Evolutionary conservation across 1,284 basidiomycete genomes (phyloP).

Genomic region (Mycena citricolor): DNA sequence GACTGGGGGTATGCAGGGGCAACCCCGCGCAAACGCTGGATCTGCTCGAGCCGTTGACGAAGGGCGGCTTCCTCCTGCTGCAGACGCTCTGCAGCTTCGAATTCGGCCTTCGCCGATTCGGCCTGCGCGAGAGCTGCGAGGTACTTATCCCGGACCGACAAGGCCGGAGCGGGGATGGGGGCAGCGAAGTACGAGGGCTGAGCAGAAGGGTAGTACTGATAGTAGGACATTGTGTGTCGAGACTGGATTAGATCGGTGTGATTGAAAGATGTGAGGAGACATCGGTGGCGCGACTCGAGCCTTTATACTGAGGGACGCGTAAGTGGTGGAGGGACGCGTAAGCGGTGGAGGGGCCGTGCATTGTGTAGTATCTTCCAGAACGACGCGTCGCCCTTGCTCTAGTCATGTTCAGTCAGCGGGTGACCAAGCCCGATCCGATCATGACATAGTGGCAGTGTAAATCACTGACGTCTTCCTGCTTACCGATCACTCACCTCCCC

Average conservation of each 20-base stretch:
- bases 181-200: conserved; percentile 5
- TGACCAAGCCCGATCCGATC: no score
- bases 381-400: conserved; percentile 15
- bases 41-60: conserved; percentile 31
- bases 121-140: conserved; percentile 28
- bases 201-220: conserved; percentile 3
- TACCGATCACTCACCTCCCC: no score
- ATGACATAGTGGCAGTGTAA: no score
- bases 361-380: conserved; percentile 2
- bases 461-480: no score
- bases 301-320: conserved; percentile 13
- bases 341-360: neutral
- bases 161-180: conserved; percentile 3
- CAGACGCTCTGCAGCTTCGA: conserved; percentile 32
- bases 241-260: conserved; percentile 4
- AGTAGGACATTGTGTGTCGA: conserved; percentile 6
- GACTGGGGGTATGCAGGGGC: conserved; percentile 28
- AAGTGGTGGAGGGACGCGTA: conserved; percentile 19
- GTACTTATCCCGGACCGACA: conserved; percentile 27
- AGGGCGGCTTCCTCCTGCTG: conserved; percentile 34
- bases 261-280: conserved; percentile 1
- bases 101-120: conserved; percentile 31
- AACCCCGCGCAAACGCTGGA: conserved; percentile 29
- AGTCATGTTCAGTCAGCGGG: no score
- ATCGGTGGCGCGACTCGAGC: neutral